Base-by-base conservation (phyloP, 768 basidiomycete genomes). In the Trametes punicea region DNA sequence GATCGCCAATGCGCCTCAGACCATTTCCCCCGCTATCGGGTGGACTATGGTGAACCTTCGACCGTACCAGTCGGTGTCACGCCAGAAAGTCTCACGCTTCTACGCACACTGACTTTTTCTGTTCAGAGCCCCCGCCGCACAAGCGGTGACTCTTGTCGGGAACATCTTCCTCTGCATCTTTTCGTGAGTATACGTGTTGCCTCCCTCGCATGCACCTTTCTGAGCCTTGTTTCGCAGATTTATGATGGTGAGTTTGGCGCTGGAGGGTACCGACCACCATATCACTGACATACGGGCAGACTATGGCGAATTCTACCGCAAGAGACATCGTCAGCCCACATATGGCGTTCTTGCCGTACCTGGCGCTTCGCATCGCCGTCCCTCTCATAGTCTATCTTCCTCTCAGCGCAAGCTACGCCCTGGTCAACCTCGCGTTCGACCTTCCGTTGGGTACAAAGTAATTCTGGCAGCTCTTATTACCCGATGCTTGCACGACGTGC, bases 141-240 rank as follows among this genome's bases (percentile, higher is more conserved):
- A 69, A 11, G 77, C 77, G 3, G 70, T 77, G 44, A 74, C 73
- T 2, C 71, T 78, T 6, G 78, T 80, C 53, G 78, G 72, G 6
- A 65, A 69, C 47, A 73, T 73, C 31, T 74, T 69, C 57, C 40
- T 69, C 29, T 59, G 57, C 41, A 67, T 69, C 30, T 69, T 69
- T 40, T 41, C 64, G 67, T 68, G 41, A 55, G 67, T 68, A n/a
- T n/a, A n/a, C n/a, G n/a, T n/a, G n/a, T n/a, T n/a, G n/a, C 18
- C 25, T 67, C n/a, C 15, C 30, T 11, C 33, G 3, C 18, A 15
- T 25, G 23, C 25, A 16, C 4, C 13, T 6, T 16, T 45, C 39
- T 36, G 3, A 23, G 27, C 5, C 23, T 6, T 23, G 27, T 5
- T 23, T 23, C 8, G 59, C 54, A 62, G 71, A 45, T 62, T 72